Base-by-base conservation (phyloP, 257 asterid species). In the Echium plantagineum region DNA sequence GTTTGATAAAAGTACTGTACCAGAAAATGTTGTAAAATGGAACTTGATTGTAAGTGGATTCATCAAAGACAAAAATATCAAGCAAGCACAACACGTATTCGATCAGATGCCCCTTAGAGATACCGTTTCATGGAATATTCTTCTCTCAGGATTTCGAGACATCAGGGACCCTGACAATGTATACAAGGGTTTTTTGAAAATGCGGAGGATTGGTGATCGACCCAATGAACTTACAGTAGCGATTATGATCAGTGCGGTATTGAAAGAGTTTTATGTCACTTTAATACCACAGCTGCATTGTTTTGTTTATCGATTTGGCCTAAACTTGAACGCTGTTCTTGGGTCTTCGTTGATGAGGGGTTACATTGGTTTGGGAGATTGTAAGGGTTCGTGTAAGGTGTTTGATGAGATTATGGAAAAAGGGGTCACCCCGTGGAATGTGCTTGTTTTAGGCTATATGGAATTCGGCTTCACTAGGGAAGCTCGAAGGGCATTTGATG, bases 271-370 rank as follows among this genome's bases (percentile, higher is more conserved):
- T 55, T 83, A 72, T 58, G 71, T 58, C 42, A 52, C 68, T 21
- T 71, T 87, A 61, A 63, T 73, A 48, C 81, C 76, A 9, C 96
- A 83, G 82, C 70, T 87, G 68, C 96, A 87, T 59, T 72, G 79
- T 49, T 82, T 77, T 21, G 81, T 81, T 21, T 19, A 74, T 46
- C 55, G 71, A 58, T 64, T 63, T 13, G 94, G 93, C 21, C 70
- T 81, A 51, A 65, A 71, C 71, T 72, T 81, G 57, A 77, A 83
- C 67, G 64, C 58, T 20, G 78, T 75, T 65, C 76, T 87, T 15
- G 96, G 91, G 48, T 87, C 93, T 64, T 84, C 93, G 30, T 69
- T 88, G 52, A 83, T 83, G 89, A 80, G 94, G 68, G 94, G 89
- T 21, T 87, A 83, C 69, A 31, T 79, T 26, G 83, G 77, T 57